Conservation (phyloP, 768 basidiomycete species). For the Clavaria fumosa region DNA sequence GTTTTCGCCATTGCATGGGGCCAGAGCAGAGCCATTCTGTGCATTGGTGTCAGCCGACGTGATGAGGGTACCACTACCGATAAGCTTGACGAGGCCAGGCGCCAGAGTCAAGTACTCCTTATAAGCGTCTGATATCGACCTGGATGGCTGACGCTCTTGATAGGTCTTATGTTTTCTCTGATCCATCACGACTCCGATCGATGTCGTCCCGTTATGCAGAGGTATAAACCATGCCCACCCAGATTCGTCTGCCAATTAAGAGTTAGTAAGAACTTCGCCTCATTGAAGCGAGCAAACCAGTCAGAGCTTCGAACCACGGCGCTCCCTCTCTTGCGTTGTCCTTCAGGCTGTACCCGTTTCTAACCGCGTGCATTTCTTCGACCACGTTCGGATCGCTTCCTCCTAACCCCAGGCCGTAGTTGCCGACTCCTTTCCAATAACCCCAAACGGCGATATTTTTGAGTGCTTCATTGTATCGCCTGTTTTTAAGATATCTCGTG, state of each 20-base stretch:
- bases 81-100: constrained; percentile 29
- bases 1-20: no score
- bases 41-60: no score
- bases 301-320: constrained; percentile 39
- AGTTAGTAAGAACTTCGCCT: neutral
- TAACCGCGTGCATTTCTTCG: no score
- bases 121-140: constrained; percentile 26
- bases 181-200: constrained; percentile 35
- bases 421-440: constrained; percentile 39
- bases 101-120: constrained; percentile 29
- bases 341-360: no score
- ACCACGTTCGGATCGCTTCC: no score
- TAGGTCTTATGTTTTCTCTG: constrained; percentile 21
- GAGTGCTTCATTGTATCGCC: constrained; percentile 35
- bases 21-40: no score
- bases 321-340: constrained; percentile 29
- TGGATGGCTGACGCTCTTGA: constrained; percentile 13
- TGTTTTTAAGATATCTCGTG: constrained; percentile 40
- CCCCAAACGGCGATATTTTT: constrained; percentile 54
- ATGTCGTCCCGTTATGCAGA: constrained; percentile 32
- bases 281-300: no score
- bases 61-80: constrained; percentile 25
- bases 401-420: no score
- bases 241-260: constrained; percentile 25
- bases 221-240: constrained; percentile 48